Base-by-base conservation (phyloP, 345 rosid genomes). In the Eucalyptus regnans region DNA sequence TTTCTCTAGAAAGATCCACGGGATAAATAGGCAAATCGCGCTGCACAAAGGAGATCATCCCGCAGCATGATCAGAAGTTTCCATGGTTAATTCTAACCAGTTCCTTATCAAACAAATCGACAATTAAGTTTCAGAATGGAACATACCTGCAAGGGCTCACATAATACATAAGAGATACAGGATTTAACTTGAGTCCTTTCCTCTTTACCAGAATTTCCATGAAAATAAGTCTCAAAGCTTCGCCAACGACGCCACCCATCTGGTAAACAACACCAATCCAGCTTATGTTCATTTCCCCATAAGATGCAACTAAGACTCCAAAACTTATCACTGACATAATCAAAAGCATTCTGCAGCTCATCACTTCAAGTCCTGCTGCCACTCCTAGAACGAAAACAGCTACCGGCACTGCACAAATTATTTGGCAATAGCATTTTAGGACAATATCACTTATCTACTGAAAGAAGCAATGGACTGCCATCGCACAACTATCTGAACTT, bases 171-270 rank as follows among this genome's bases (percentile, higher is more conserved):
- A 97, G 91, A 64, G 99, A 96, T 87, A 97, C 89, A 46, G 99
- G 99, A 91, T 96, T 97, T 90, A 96, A 76, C 88, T 96, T 97
- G 91, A 97, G 93, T 88, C 99, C 99, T 93, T 97, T 97, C 91
- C 97, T 93, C 94, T 97, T 97, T 60, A 97, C 99, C 87, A 97
- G 91, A 90, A 97, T 93, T 91, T 97, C 99, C 99, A 97, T 97
- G 94, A 95, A 96, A 68, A 97, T 96, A 68, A 97, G 97, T 91
- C 94, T 94, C 51, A 96, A 91, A 90, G 99, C 97, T 93, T 97
- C 99, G 86, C 99, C 99, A 90, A 97, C 93, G 37, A 97, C 99
- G 86, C 99, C 99, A 88, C 99, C 99, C 99, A 97, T 97, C 92
- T 97, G 99, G 90, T 97, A 97, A 88, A 96, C 97, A 90, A 97